Conservation (phyloP, 1,284 basidiomycete genomes). For the Leccinum solheimii region DNA sequence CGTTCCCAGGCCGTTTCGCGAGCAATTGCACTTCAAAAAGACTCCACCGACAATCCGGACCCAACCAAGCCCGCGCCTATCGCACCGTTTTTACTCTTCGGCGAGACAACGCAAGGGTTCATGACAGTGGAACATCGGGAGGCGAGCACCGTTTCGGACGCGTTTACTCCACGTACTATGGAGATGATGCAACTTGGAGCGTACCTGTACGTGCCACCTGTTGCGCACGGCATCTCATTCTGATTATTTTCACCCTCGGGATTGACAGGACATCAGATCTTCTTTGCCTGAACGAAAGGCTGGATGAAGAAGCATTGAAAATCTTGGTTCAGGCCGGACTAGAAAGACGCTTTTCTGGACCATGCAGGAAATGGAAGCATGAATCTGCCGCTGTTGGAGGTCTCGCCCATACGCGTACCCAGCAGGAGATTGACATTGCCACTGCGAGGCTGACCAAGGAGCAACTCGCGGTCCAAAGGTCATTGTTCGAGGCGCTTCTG, state of each 20-base stretch:
- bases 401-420: too few species aligned
- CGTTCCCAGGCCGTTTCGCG: conserved; percentile 17
- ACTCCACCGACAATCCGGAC: conserved; percentile 8
- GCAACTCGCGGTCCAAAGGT: conserved; percentile 2
- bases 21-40: conserved; percentile 13
- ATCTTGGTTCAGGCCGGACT: conserved; percentile 37
- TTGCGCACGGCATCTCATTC: too few species aligned
- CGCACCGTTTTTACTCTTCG: conserved; percentile 34
- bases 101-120: conserved; percentile 39
- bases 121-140: conserved; percentile 31
- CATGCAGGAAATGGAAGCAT: conserved; percentile 27
- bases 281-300: conserved; percentile 28
- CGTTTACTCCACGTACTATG: too few species aligned
- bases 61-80: conserved; percentile 12
- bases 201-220: too few species aligned
- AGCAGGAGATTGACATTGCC: not conserved
- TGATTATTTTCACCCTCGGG: not conserved
- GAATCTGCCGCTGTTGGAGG: conserved; percentile 1
- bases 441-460: conserved; percentile 8
- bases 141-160: not conserved
- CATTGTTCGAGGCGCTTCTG: conserved; percentile 27
- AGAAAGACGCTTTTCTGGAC: conserved; percentile 22
- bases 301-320: conserved; percentile 32
- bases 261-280: conserved; percentile 24
- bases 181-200: too few species aligned